These are phyloP conservation scores for Tetratostichococcus sp. DNA, from an alignment of 139 green algal species.

Conservation along the genomic window DNA sequence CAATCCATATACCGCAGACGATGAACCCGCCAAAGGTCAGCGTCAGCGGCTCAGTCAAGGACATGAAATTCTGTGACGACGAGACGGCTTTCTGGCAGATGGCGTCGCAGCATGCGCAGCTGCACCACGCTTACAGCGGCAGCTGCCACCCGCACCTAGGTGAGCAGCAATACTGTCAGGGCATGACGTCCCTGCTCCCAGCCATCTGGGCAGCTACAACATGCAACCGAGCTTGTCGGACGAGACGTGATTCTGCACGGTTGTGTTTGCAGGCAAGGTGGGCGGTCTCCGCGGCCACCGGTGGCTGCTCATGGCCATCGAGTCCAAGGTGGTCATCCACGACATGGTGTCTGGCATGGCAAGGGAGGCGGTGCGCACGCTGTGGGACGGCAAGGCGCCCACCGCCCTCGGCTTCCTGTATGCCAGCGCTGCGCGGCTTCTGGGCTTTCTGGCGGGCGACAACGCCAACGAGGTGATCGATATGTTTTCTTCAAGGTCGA, in stretches of 20 bases:
- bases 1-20: background rate
- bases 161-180: slow-evolving; percentile 7
- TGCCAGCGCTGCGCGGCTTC: slow-evolving; percentile 21
- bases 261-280: slow-evolving; percentile 17
- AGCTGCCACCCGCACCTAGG: slow-evolving; percentile 29
- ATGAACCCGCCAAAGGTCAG: slow-evolving; percentile 5
- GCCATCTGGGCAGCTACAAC: too few relatives aligned
- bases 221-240: too few relatives aligned
- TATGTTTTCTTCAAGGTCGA: too few relatives aligned
- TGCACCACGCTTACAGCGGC: slow-evolving; percentile 26
- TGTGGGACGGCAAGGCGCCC: slow-evolving; percentile 42
- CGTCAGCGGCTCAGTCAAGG: slow-evolving; percentile 17
- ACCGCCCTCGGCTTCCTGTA: slow-evolving; percentile 41
- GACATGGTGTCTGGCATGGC: slow-evolving; percentile 32
- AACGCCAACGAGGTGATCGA: slow-evolving; percentile 1
- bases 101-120: slow-evolving; percentile 29
- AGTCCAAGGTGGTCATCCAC: slow-evolving; percentile 58
- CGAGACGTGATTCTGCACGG: background rate
- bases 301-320: slow-evolving; percentile 53
- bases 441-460: slow-evolving; percentile 4
- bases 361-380: slow-evolving; percentile 36
- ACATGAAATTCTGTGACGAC: slow-evolving; percentile 53
- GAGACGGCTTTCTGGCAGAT: slow-evolving; percentile 53
- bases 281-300: slow-evolving; percentile 32
- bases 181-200: too few relatives aligned